Evolutionary conservation across 164 flowering plant genomes (phyloP), one percentile per base, ranked within the genome.

Genomic region (Stephania yunnanensis): DNA sequence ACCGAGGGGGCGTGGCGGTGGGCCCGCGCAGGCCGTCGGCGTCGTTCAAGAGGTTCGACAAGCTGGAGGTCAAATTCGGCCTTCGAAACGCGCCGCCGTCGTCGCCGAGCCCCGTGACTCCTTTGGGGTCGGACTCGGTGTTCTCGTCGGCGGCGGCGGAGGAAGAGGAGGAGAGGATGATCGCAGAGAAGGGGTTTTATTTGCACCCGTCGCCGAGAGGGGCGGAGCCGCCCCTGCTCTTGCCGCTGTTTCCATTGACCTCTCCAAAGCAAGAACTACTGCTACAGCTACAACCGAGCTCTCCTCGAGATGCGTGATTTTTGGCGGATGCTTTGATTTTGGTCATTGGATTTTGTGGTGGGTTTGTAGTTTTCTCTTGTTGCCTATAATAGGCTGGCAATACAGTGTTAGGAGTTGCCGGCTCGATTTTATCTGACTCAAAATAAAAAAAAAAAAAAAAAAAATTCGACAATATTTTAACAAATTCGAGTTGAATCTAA

Each of bases 171-270:
- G 90, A 84, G 67, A 84, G 74, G 74, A 85, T 82, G 19, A 82
- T 84, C 13, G 85, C 83, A 0, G 88, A 84, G 75, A 85, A 82
- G 46, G 87, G 87, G 22, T 87, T 86, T 73, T 87, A 80, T 53
- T 73, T 87, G 36, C 87, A 83, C n/a, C 88, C 86, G 7, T 87
- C 87, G 10, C 89, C 90, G 7, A 71, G 85, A 66, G 85, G 82
- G 6, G 58, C 83, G 8, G 83, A 84, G 20, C 90, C 83, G 44
- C 89, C 87, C 29, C 86, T 83, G 82, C 85, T 87, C 22, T 55
- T 87, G 76, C 78, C 85, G 13, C 77, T 87, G 42, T 87, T 87
- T 67, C 90, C 90, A 4, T 73, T 87, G 64, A 69, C 29, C 48
- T 84, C 90, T 0, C 88, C 86, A 30, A 78, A 75, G 74, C 83